Conservation (phyloP, 768 basidiomycete genomes). For the Lactifluus piperatus region DNA sequence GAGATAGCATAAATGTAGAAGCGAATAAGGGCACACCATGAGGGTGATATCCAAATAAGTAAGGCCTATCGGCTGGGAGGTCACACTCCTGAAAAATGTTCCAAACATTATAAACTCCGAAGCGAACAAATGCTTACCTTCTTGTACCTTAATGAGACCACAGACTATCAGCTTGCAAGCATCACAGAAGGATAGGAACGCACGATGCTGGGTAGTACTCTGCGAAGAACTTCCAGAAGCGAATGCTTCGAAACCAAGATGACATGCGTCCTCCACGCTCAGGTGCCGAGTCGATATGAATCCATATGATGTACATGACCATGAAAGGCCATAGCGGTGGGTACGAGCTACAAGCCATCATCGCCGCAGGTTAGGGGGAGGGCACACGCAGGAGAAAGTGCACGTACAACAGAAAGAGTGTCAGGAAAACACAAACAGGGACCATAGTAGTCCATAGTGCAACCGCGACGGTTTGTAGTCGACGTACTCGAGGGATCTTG, state of each 20-base stretch:
- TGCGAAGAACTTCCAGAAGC: slow-evolving; percentile 85
- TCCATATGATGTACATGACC: slow-evolving; percentile 71
- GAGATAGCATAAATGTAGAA: neutral
- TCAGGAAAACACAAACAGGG: slow-evolving; percentile 52
- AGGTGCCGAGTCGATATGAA: slow-evolving; percentile 67
- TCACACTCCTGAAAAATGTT: slow-evolving; percentile 60
- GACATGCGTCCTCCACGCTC: slow-evolving; percentile 63
- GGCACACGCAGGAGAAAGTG: neutral
- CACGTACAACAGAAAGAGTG: slow-evolving; percentile 77
- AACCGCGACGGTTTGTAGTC: slow-evolving; percentile 85
- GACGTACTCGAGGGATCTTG: slow-evolving; percentile 74
- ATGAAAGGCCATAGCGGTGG: slow-evolving; percentile 86
- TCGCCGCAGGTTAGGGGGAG: neutral
- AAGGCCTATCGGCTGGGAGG: slow-evolving; percentile 83
- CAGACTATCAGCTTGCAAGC: neutral
- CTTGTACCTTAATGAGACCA: slow-evolving; percentile 25
- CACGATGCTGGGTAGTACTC: slow-evolving; percentile 87
- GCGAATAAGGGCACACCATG: slow-evolving; percentile 54
- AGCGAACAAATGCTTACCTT: slow-evolving; percentile 29
- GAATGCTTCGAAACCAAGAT: slow-evolving; percentile 60
- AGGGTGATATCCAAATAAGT: slow-evolving; percentile 97
- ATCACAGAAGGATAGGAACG: slow-evolving; percentile 28
- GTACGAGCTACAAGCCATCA: slow-evolving; percentile 53
- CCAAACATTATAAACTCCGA: neutral
- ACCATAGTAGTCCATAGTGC: slow-evolving; percentile 84